Base-by-base conservation (phyloP, 1,284 basidiomycete genomes). In the Marasmius oreades region DNA sequence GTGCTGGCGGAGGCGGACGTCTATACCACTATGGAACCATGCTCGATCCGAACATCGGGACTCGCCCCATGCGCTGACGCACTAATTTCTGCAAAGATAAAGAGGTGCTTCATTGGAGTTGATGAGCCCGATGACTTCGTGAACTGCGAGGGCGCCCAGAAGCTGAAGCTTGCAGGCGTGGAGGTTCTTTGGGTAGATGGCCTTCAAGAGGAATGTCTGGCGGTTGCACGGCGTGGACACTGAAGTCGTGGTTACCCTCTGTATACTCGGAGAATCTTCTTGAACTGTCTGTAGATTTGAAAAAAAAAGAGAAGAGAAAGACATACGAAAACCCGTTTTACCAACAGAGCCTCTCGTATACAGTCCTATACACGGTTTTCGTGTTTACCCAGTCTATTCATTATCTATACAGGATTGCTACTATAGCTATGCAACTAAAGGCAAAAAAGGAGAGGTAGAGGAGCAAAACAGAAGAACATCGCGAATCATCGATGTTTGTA, bases 1-100 rank as follows among this genome's bases (percentile, higher is more conserved):
- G 63, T 91, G 18, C 71, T 94, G 53, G 58, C 72, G 8, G 73
- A 76, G 43, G 78, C 86, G 24, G 86, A 92, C 64, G 84, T 94
- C 57, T 99, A 96, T 68, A 97, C 95, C 0, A 99, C 96, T 0
- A 86, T 99, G 80, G 97, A 99, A 69, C 97, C 97, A 11, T 99
- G 97, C 69, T 96, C 93, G 2, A 73, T 92, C 28, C 81, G 97
- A 54, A 90, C 93, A 10, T 95, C 92, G 0, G 95, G 95, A 1
- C 80, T 97, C 34, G 73, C 85, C 0, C 88, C 94, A 0, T 99
- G 97, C 69, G 88, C 92, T 12, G 83, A 95, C 62, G 91, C 92
- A 12, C 83, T 99, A 53, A 84, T 98, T 42, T 75, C 77, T 12
- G 86, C 88, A 1, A 76, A 79, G 51, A 79, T 98, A 50, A 79